These are phyloP conservation scores for Aspergillus niger DNA, from an alignment of 2,329 filamentous ascomycete genomes.

Conservation along the genomic window DNA sequence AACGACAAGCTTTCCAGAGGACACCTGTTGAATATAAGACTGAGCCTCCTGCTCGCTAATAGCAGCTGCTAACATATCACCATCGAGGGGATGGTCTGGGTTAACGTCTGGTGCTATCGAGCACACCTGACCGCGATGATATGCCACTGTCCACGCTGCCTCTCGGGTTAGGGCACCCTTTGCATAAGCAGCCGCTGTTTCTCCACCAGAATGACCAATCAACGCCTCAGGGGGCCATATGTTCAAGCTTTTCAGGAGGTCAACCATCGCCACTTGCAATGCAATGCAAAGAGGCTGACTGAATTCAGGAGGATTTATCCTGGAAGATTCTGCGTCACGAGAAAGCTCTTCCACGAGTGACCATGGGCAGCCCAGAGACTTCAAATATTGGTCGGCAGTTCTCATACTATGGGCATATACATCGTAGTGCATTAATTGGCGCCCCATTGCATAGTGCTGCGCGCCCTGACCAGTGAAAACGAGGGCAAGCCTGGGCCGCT, in stretches of 20 bases:
- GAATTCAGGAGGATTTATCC: conserved; percentile 29
- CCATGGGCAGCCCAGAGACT: neutral
- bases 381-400: neutral
- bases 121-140: neutral
- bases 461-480: conserved; percentile 46
- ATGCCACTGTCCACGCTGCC: conserved; percentile 16
- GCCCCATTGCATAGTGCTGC: conserved; percentile 40
- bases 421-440: neutral
- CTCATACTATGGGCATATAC: neutral
- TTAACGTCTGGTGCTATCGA: neutral
- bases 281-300: conserved; percentile 33
- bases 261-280: conserved; percentile 35
- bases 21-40: too few species aligned
- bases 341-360: conserved; percentile 25
- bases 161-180: neutral
- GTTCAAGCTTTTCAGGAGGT: conserved; percentile 29
- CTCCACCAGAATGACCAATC: conserved; percentile 35
- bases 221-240: conserved; percentile 27
- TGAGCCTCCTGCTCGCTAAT: neutral
- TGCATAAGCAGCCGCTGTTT: conserved; percentile 49
- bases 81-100: neutral
- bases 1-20: conserved; percentile 18
- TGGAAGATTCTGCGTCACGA: conserved; percentile 1
- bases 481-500: conserved; percentile 28
- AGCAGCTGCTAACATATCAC: neutral